phyloP scores from a whole-genome alignment of 2,329 filamentous ascomycete species.

The Penicillium occitanis region DNA sequence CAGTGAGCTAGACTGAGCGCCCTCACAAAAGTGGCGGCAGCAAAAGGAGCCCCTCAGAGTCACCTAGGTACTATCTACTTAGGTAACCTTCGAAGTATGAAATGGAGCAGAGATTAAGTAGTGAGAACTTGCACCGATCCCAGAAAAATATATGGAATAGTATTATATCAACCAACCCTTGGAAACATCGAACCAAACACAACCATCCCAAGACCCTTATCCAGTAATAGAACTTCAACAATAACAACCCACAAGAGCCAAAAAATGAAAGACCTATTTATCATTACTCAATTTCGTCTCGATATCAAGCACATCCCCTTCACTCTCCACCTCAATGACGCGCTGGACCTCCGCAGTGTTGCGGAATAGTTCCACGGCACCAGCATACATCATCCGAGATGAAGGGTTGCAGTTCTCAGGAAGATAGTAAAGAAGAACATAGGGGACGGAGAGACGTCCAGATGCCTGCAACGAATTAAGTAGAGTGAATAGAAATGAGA shows the following conservation, averaged over 20 bases:
- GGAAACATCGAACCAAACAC: too few relatives aligned
- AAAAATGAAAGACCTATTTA: constrained; percentile 22
- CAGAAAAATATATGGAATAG: not conserved
- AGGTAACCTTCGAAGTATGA: not conserved
- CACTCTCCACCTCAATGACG: constrained; percentile 78
- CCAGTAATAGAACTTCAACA: not conserved
- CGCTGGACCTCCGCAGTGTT: constrained; percentile 87
- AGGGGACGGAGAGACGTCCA: constrained; percentile 83
- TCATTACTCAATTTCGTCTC: constrained; percentile 59
- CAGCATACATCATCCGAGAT: constrained; percentile 89
- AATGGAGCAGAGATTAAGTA: not conserved
- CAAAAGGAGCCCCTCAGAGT: too few relatives aligned
- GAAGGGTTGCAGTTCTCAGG: constrained; percentile 87
- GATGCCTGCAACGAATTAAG: constrained; percentile 59
- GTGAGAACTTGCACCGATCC: not conserved
- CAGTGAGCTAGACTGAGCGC: too few relatives aligned
- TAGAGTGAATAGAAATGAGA: not conserved
- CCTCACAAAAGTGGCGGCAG: too few relatives aligned
- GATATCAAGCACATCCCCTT: constrained; percentile 80
- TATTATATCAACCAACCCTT: not conserved
- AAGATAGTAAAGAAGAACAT: constrained; percentile 92
- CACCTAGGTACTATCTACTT: too few relatives aligned
- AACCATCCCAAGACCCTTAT: not conserved
- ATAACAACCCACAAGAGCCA: not conserved
- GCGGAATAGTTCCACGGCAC: constrained; percentile 92